Evolutionary conservation across 2,329 filamentous ascomycete genomes (phyloP), one percentile per base, ranked within the genome.

Genomic region (Blastomyces parvus): DNA sequence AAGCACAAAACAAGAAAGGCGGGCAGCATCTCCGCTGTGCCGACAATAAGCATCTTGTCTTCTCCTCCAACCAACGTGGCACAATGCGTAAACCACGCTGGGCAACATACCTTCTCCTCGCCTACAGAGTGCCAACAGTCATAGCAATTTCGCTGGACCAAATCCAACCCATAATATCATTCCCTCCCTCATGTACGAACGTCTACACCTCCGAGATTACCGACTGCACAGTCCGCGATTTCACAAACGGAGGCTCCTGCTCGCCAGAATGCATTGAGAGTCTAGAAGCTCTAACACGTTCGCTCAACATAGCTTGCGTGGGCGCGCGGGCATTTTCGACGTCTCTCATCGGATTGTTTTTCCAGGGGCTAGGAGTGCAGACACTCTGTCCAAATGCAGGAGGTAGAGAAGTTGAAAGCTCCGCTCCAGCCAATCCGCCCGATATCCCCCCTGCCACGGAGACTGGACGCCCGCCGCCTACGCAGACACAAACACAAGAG

Each of bases 341-440:
- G 30, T 67, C 68, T 1, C 57, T 70, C 64, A 67, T 70, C 27
- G 68, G 67, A 17, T 30, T 66, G 44, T 69, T 70, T 56, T 67
- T 69, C 53, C 40, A 56, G 19, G 59, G 60, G 1, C 22, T 64
- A 42, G 68, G 66, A 3, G 62, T 65, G n/a, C 36, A 40, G 6
- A 60, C 60, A 36, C 65, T 70, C 19, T 70, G 68, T 52, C 64
- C 68, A 30, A 68, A 65, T 52, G 33, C 55, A 17, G 50, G 50
- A 13, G 50, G 3, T 3, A 19, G 46, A 14, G 27, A n/a, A 55
- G 4, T 19, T 13, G 27, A 55, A 9, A 33, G 17, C 2, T 17
- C 30, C 19, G 9, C 30, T 36, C 17, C 42, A 36, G 30, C 22
- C 27, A 33, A 30, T 59, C 25, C 60, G 2, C 36, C 61, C 8